Evolutionary conservation across 2,329 filamentous ascomycete genomes (phyloP).

Genomic region (Plenodomus tracheiphilus): DNA sequence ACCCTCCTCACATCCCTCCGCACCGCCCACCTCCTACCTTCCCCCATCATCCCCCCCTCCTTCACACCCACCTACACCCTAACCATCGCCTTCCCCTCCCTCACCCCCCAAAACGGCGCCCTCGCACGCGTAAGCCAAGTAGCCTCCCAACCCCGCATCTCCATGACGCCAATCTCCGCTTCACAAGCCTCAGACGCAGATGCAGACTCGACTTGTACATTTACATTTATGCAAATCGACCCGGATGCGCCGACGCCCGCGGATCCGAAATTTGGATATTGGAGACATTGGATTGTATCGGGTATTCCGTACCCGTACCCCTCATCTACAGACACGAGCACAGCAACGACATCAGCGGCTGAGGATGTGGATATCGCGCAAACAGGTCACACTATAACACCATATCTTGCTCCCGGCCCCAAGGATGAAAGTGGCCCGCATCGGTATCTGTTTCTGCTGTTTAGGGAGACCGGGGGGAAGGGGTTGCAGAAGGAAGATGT

Average conservation of each 20-base stretch:
- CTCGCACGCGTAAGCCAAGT: conserved; percentile 43
- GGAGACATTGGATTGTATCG: conserved; percentile 57
- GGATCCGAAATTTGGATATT: conserved; percentile 59
- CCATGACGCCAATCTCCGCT: conserved; percentile 33
- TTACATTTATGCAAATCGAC: conserved; percentile 56
- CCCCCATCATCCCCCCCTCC: conserved; percentile 45
- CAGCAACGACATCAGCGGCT: no score
- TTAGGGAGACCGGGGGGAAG: conserved; percentile 26
- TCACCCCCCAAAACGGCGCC: conserved; percentile 28
- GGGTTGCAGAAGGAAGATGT: conserved; percentile 33
- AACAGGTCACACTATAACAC: conserved; percentile 29
- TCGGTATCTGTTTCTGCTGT: conserved; percentile 40
- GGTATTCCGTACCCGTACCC: no score
- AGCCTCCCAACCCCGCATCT: conserved; percentile 18
- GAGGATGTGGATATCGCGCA: conserved; percentile 10
- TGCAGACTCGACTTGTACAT: no score
- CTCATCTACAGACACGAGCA: not conserved
- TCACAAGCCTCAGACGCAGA: conserved; percentile 2
- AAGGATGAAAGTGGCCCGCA: conserved; percentile 44
- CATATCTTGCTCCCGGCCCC: conserved; percentile 38
- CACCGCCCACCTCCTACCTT: conserved; percentile 33
- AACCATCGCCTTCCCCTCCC: conserved; percentile 36
- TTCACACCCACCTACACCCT: conserved; percentile 52
- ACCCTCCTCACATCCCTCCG: conserved; percentile 30
- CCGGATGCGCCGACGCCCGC: conserved; percentile 60